Conservation (phyloP, 352 stramenopile species). For the Peronospora belbahrii region DNA sequence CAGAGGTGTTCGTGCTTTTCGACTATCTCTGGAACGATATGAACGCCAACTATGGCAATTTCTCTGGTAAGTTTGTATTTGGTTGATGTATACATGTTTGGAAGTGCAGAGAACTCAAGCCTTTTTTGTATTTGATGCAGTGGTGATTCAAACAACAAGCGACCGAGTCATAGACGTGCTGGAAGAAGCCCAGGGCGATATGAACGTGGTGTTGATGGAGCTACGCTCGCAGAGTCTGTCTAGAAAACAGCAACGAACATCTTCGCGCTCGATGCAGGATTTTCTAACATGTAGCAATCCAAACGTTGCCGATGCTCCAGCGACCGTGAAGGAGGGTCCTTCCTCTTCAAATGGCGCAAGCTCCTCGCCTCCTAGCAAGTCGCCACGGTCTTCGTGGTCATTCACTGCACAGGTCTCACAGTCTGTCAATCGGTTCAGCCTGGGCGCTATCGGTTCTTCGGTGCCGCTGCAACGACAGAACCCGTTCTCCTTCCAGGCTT, state of each 20-base stretch:
- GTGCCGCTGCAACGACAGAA: slow-evolving; percentile 3
- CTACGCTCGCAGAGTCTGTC: slow-evolving; percentile 52
- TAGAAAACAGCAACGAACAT: slow-evolving; percentile 37
- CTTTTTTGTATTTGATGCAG: slow-evolving; percentile 21
- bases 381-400: slow-evolving; percentile 29
- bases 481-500: slow-evolving; percentile 12
- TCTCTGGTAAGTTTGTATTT: slow-evolving; percentile 41
- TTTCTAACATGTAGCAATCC: slow-evolving; percentile 59
- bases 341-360: slow-evolving; percentile 21
- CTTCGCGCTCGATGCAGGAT: slow-evolving; percentile 60
- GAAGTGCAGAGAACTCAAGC: too few relatives aligned
- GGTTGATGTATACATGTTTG: too few relatives aligned
- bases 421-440: slow-evolving; percentile 22
- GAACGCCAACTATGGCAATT: slow-evolving; percentile 82
- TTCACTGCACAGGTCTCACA: slow-evolving; percentile 24
- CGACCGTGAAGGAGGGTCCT: slow-evolving; percentile 20
- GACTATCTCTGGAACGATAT: slow-evolving; percentile 80
- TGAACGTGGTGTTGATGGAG: slow-evolving; percentile 47
- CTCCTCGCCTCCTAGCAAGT: slow-evolving; percentile 29
- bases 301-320: slow-evolving; percentile 32
- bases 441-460: slow-evolving; percentile 20
- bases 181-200: slow-evolving; percentile 65
- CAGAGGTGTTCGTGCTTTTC: slow-evolving; percentile 77
- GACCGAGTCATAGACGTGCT: slow-evolving; percentile 58
- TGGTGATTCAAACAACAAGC: slow-evolving; percentile 72